Evolutionary conservation across 257 asterid species (phyloP).

Genomic region (Striga asiatica): DNA sequence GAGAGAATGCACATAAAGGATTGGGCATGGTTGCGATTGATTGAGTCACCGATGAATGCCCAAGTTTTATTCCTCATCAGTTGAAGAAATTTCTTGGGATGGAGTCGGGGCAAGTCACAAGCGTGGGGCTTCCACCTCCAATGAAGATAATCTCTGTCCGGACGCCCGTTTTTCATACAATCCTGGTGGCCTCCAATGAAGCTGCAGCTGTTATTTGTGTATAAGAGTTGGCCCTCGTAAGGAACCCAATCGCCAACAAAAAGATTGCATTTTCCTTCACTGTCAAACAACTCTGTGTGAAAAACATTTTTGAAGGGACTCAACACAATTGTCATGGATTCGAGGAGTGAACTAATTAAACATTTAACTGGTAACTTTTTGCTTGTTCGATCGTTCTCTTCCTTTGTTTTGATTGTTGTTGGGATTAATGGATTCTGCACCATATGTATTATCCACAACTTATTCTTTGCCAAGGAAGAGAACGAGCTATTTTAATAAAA

Average conservation of each 20-base stretch:
- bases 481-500: too few relatives aligned
- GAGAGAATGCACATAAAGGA: conserved; percentile 72
- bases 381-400: too few relatives aligned
- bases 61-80: conserved; percentile 56
- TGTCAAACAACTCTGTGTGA: conserved; percentile 2
- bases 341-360: neutral
- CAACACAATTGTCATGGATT: neutral
- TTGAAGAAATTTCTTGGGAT: conserved; percentile 50
- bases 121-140: conserved; percentile 84
- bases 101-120: conserved; percentile 49
- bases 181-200: conserved; percentile 57
- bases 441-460: too few relatives aligned
- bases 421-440: too few relatives aligned
- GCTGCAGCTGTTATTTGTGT: conserved; percentile 55
- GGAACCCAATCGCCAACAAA: conserved; percentile 74
- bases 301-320: neutral
- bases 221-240: conserved; percentile 37
- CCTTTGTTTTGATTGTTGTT: too few relatives aligned
- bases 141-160: conserved; percentile 52
- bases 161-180: conserved; percentile 65
- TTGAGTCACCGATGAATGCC: conserved; percentile 79
- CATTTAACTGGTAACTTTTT: too few relatives aligned
- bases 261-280: conserved; percentile 42
- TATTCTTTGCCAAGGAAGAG: too few relatives aligned
- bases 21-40: conserved; percentile 67